phyloP scores from a whole-genome alignment of 179 eudicot genomes.

The Beta lomatogona region DNA sequence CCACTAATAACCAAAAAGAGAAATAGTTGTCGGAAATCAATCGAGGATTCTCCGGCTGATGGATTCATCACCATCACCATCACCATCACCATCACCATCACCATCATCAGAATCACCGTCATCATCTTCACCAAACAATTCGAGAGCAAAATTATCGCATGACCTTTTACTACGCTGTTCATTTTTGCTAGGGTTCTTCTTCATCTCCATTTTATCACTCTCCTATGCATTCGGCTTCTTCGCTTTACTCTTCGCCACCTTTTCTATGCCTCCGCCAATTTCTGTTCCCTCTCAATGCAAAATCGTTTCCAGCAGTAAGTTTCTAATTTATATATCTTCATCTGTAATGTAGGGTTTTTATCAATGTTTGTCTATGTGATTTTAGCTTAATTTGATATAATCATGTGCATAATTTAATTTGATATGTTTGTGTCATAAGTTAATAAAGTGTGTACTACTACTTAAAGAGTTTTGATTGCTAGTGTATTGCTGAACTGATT shows the following conservation, averaged over 20 bases:
- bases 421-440: no score
- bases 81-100: background rate
- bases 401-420: background rate
- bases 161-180: constrained; percentile 37
- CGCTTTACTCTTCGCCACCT: constrained; percentile 48
- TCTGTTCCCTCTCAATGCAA: constrained; percentile 76
- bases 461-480: no score
- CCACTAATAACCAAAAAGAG: background rate
- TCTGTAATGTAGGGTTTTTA: background rate
- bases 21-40: background rate
- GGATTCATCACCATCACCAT: no score
- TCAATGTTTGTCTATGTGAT: background rate
- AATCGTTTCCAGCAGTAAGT: constrained; percentile 81
- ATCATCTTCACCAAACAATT: constrained; percentile 1
- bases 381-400: background rate
- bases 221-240: constrained; percentile 49
- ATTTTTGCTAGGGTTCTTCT: constrained; percentile 33
- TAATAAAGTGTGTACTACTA: no score
- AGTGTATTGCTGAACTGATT: no score
- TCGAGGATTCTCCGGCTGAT: background rate
- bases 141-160: constrained; percentile 7
- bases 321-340: constrained; percentile 4
- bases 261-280: constrained; percentile 59
- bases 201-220: constrained; percentile 39
- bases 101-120: background rate